A percentile compares a stretch with the other conserved stretches of the same genome.
These are phyloP conservation scores for Penicillium lagena DNA, from an alignment of 495 filamentous ascomycete genomes.

Conservation along the genomic window DNA sequence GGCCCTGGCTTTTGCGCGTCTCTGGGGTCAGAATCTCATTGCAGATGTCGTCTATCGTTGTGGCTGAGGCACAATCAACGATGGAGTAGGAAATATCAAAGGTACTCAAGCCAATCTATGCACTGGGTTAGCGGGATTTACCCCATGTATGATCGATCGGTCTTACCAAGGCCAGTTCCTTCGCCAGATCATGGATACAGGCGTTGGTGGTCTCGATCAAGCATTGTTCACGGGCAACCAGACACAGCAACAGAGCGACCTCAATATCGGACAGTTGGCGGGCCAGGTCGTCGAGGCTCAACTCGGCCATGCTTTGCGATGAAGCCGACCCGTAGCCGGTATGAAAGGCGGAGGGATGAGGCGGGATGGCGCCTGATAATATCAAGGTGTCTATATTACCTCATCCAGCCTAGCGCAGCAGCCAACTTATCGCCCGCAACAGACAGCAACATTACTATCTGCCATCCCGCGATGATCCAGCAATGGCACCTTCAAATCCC, in stretches of 20 bases:
- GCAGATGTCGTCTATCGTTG: constrained; percentile 74
- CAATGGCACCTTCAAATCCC: constrained; percentile 51
- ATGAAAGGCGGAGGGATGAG: constrained; percentile 1
- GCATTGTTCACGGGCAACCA: constrained; percentile 77
- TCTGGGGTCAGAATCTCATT: constrained; percentile 51
- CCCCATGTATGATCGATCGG: constrained; percentile 1
- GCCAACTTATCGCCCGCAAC: background rate
- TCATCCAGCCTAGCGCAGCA: constrained; percentile 9
- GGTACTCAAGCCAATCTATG: constrained; percentile 56
- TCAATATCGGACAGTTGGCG: constrained; percentile 80
- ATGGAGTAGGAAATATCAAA: constrained; percentile 65
- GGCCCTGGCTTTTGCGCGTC: constrained; percentile 12
- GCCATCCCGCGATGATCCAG: constrained; percentile 9
- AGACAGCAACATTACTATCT: constrained; percentile 16
- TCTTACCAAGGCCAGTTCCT: constrained; percentile 65
- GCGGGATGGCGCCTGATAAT: constrained; percentile 1
- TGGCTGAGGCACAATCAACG: constrained; percentile 64
- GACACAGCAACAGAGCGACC: constrained; percentile 74
- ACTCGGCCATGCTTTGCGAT: constrained; percentile 49
- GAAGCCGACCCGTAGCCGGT: background rate
- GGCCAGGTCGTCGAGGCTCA: constrained; percentile 53
- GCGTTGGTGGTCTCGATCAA: constrained; percentile 68
- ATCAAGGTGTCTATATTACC: constrained; percentile 2
- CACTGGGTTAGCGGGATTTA: background rate
- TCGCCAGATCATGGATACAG: constrained; percentile 54